These are phyloP conservation scores for Xylogone sp. DNA, from an alignment of 2,329 filamentous ascomycete genomes.

Conservation along the genomic window DNA sequence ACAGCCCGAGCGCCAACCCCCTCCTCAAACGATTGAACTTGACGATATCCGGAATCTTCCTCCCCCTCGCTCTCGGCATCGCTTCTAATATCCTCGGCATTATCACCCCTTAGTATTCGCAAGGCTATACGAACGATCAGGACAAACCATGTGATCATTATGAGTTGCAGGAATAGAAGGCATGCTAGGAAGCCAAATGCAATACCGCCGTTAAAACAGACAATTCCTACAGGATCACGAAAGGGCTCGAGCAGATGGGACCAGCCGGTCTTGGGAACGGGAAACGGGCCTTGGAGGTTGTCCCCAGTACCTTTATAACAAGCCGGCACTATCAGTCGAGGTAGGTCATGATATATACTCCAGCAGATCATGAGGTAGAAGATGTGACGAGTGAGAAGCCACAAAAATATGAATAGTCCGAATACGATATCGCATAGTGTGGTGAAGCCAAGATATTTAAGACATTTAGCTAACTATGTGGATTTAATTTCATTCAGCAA, in stretches of 20 bases:
- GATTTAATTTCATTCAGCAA: constrained; percentile 1
- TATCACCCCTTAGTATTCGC: constrained; percentile 70
- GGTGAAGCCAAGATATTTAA: constrained; percentile 82
- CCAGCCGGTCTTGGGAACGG: no score
- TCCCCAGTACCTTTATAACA: constrained; percentile 62
- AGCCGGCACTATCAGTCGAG: constrained; percentile 46
- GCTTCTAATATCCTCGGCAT: constrained; percentile 81
- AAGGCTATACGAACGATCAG: constrained; percentile 84
- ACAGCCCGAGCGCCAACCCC: not conserved
- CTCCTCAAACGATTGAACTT: not conserved
- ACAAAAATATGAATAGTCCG: constrained; percentile 78
- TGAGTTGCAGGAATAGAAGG: constrained; percentile 71
- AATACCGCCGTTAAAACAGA: constrained; percentile 77
- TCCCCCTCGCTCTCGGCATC: constrained; percentile 77
- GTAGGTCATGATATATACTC: constrained; percentile 72
- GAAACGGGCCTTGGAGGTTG: constrained; percentile 51
- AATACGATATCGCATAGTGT: constrained; percentile 79
- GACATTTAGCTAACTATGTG: constrained; percentile 86
- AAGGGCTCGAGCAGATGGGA: no score
- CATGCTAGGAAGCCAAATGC: constrained; percentile 74
- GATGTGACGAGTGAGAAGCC: constrained; percentile 80
- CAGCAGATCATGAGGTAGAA: constrained; percentile 77
- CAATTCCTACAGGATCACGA: constrained; percentile 61
- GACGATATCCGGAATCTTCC: constrained; percentile 47
- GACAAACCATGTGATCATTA: constrained; percentile 84